Evolutionary conservation across 169 alveolate species (phyloP), one percentile per base, ranked within the genome.

Genomic region (Plasmodium gaboni): DNA sequence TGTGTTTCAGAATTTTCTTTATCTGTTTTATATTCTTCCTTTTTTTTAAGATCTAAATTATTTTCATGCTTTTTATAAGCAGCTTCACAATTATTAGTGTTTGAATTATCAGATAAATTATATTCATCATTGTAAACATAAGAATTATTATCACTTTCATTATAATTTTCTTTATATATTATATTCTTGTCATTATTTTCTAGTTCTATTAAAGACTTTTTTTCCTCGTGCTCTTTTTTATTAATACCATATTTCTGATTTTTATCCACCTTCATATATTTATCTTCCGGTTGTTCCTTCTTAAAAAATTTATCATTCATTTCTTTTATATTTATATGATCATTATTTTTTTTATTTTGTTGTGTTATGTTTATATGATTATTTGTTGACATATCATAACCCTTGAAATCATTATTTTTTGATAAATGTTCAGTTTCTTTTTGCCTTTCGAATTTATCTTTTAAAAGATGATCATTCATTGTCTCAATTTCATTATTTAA

Each of bases 141-240:
- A 60, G 53, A 22, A n/a, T 50, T 5, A 12, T 17, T 44, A 12
- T 9, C 10, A 42, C n/a, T 73, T 65, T 44, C 60, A 12, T 13
- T 22, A 28, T 59, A 48, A 24, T 22, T 17, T 15, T 63, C 38
- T 3, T 5, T 22, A 2, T 53, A 46, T 15, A 17, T 61, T 61
- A 17, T 44, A 55, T 59, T 72, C 22, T 60, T 72, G 24, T 72
- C 86, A 55, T 32, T 44, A 59, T 72, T 61, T 61, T 24, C 28
- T 24, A 24, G 15, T 61, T 13, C 28, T 13, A 61, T 8, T 22
- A 61, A 42, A 22, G 26, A 17, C 13, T 7, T 19, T 19, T 61
- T 24, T 8, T 24, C 12, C 22, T 9, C 17, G 46, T 2, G 22
- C 19, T 60, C 5, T 28, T 38, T 50, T 68, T 72, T 53, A 59